Percentiles rank a stretch among this genome's conserved stretches.
Evolutionary conservation across 352 stramenopile genomes (phyloP).

Genomic region (Peronospora destructor): DNA sequence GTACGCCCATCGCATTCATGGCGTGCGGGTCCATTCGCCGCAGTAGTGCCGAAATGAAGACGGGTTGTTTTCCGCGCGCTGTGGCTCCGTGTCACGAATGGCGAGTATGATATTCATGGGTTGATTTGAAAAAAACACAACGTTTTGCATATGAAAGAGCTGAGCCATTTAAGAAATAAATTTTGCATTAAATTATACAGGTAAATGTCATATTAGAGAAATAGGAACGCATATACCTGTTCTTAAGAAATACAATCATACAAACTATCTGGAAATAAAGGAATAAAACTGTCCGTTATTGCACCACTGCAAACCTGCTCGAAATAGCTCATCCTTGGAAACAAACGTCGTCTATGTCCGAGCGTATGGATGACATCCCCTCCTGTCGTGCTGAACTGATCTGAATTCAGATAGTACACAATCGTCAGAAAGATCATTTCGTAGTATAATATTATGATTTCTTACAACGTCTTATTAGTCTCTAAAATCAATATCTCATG

Average conservation of each 20-base stretch:
- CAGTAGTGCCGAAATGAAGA: slow-evolving; percentile 5
- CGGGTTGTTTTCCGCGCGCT: slow-evolving; percentile 7
- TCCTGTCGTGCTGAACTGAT: neutral
- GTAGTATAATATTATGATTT: too few relatives aligned
- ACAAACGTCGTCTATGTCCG: neutral
- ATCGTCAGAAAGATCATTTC: too few relatives aligned
- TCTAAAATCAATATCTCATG: slow-evolving; percentile 16
- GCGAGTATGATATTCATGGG: too few relatives aligned
- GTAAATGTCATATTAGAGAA: neutral
- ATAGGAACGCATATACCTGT: too few relatives aligned
- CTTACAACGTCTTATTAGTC: neutral
- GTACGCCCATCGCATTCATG: slow-evolving; percentile 63
- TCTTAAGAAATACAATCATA: neutral
- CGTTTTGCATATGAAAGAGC: too few relatives aligned
- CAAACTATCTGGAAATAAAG: neutral
- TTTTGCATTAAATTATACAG: neutral
- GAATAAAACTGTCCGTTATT: neutral
- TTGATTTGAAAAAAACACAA: too few relatives aligned
- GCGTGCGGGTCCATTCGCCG: slow-evolving; percentile 51
- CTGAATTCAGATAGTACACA: too few relatives aligned
- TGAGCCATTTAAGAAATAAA: neutral
- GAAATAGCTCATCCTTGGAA: neutral
- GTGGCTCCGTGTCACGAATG: neutral
- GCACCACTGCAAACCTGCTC: too few relatives aligned
- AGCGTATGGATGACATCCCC: neutral